Percentiles rank a stretch among this genome's conserved stretches.
These are phyloP conservation scores for Myriosclerotinia curreyana DNA, from an alignment of 2,329 filamentous ascomycete genomes.

Conservation along the genomic window DNA sequence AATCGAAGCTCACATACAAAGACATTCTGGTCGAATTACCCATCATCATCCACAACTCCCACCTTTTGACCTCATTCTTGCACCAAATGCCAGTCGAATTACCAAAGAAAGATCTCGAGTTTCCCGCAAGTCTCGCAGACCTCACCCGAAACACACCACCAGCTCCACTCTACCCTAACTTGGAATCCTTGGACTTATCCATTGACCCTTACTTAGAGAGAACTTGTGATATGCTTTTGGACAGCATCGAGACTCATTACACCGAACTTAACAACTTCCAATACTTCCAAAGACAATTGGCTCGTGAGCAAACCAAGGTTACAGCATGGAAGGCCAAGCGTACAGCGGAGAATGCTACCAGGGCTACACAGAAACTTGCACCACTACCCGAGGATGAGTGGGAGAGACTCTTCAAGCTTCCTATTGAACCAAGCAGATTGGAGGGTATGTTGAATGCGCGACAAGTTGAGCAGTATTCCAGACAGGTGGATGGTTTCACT, in stretches of 20 bases:
- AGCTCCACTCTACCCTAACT: slow-evolving; percentile 77
- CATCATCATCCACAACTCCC: slow-evolving; percentile 90
- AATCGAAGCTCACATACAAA: slow-evolving; percentile 88
- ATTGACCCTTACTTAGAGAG: slow-evolving; percentile 98
- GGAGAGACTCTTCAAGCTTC: slow-evolving; percentile 97
- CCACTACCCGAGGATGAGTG: slow-evolving; percentile 94
- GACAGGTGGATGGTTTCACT: slow-evolving; percentile 95
- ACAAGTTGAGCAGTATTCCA: slow-evolving; percentile 96
- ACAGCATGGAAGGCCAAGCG: slow-evolving; percentile 95
- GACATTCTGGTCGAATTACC: slow-evolving; percentile 92
- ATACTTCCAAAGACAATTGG: slow-evolving; percentile 90
- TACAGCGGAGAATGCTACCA: slow-evolving; percentile 88
- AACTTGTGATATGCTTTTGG: slow-evolving; percentile 92
- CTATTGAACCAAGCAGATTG: slow-evolving; percentile 81
- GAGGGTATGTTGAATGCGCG: slow-evolving; percentile 59
- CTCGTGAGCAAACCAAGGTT: slow-evolving; percentile 94
- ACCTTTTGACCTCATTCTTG: slow-evolving; percentile 91
- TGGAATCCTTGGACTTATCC: slow-evolving; percentile 80
- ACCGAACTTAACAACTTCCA: slow-evolving; percentile 99
- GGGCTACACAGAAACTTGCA: slow-evolving; percentile 81
- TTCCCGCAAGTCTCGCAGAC: slow-evolving; percentile 76
- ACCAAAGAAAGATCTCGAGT: slow-evolving; percentile 63
- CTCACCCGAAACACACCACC: slow-evolving; percentile 63
- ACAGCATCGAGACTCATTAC: slow-evolving; percentile 96
- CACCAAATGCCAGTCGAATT: slow-evolving; percentile 79